These are phyloP conservation scores for Azolla pinnata DNA, from an alignment of 75 land plant genomes.

Conservation along the genomic window DNA sequence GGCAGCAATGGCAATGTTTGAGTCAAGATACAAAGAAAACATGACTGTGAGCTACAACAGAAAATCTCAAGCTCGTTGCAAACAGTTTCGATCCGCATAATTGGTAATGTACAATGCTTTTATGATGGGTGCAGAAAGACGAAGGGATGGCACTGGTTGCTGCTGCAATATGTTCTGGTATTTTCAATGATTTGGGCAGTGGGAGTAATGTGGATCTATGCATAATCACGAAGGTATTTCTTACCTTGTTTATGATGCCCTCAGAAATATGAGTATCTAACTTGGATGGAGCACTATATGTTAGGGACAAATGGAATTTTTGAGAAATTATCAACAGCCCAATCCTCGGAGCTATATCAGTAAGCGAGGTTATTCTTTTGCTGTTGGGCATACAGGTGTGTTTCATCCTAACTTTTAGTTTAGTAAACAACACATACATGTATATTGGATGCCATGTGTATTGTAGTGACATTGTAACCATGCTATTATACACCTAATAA, in stretches of 20 bases:
- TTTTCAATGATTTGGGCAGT: constrained; percentile 98
- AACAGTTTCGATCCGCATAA: no score
- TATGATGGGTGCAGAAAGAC: constrained; percentile 48
- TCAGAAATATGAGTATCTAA: background rate
- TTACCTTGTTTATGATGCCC: no score
- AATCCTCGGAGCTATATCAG: constrained; percentile 76
- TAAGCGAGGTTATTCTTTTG: constrained; percentile 62
- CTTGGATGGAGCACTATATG: constrained; percentile 76
- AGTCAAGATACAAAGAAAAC: constrained; percentile 78
- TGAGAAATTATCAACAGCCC: constrained; percentile 75
- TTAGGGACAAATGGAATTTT: no score
- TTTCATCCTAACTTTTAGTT: no score
- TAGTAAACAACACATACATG: no score
- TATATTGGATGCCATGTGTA: no score
- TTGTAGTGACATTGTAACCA: no score
- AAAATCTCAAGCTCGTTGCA: no score
- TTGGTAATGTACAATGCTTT: background rate
- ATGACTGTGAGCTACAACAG: constrained; percentile 56
- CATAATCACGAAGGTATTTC: constrained; percentile 81
- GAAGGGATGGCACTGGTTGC: constrained; percentile 72
- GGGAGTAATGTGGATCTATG: constrained; percentile 98
- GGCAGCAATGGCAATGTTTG: constrained; percentile 93
- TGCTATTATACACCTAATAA: no score
- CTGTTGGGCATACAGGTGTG: constrained; percentile 70
- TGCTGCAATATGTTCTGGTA: constrained; percentile 87